phyloP scores from a whole-genome alignment of 192 early-diverging fungal genomes.

The Backusella westeae region DNA sequence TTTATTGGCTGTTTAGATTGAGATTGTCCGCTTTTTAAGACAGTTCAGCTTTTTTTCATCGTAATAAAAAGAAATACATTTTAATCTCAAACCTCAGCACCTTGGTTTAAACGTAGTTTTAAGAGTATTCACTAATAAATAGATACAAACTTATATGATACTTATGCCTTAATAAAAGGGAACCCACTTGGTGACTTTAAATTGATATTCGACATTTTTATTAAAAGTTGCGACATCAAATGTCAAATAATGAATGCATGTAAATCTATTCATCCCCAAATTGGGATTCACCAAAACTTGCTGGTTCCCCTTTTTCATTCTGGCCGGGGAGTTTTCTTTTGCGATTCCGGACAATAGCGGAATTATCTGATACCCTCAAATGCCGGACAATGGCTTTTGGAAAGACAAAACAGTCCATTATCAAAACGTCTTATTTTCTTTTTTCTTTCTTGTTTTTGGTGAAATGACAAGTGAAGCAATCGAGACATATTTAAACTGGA shows the following conservation, averaged over 20 bases:
- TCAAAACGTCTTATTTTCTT: not conserved
- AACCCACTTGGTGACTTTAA: not conserved
- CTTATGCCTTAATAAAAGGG: not conserved
- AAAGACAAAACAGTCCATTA: not conserved
- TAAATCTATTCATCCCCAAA: not conserved
- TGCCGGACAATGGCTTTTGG: not conserved
- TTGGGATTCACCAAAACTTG: not conserved
- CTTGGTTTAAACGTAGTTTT: not conserved
- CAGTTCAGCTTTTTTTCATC: not conserved
- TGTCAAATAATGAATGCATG: not conserved
- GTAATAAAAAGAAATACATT: not conserved
- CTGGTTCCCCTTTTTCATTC: not conserved
- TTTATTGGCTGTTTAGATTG: not conserved
- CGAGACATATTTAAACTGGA: conserved; percentile 15
- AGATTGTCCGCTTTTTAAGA: not conserved
- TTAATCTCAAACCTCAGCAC: not conserved
- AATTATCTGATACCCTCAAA: no score
- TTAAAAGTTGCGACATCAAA: not conserved
- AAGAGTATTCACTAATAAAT: not conserved
- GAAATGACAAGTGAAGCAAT: not conserved
- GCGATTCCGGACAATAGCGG: not conserved
- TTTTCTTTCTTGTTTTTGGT: not conserved
- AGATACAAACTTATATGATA: not conserved
- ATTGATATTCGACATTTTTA: not conserved
- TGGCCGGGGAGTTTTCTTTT: not conserved